phyloP scores from a whole-genome alignment of 139 green algal species.

The Chlamydomonas incerta region DNA sequence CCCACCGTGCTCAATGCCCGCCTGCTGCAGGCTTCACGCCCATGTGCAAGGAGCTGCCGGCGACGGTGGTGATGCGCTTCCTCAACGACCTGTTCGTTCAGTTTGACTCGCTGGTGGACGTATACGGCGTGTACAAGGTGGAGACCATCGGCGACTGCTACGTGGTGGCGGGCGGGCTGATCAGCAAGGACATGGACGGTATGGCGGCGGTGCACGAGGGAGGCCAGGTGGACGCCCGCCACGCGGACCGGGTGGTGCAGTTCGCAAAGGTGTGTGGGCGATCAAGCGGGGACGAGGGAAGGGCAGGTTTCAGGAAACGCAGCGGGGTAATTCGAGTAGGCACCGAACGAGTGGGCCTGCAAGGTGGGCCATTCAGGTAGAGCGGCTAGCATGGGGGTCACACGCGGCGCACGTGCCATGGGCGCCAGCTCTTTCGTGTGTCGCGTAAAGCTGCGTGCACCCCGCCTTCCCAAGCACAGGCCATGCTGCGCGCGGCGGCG shows the following conservation, averaged over 20 bases:
- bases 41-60: conserved; percentile 46
- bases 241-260: background rate
- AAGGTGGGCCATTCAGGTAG: too few species aligned
- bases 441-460: too few species aligned
- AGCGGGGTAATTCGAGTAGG: too few species aligned
- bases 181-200: conserved; percentile 14
- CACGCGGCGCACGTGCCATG: too few species aligned
- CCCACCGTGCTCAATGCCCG: background rate
- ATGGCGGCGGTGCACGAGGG: conserved; percentile 24
- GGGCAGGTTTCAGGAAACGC: background rate
- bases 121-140: conserved; percentile 31
- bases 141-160: conserved; percentile 47
- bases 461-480: conserved; percentile 4
- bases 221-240: background rate
- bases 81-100: conserved; percentile 51
- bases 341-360: too few species aligned
- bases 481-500: conserved; percentile 8
- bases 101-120: conserved; percentile 21
- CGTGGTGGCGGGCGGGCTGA: conserved; percentile 29
- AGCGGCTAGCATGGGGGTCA: too few species aligned
- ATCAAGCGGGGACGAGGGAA: background rate
- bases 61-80: conserved; percentile 50
- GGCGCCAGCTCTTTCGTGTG: too few species aligned
- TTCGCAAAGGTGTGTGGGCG: conserved; percentile 15
- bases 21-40: conserved; percentile 42